Evolutionary conservation across 2,329 filamentous ascomycete genomes (phyloP).

Genomic region (Lecanoromycetidae sp.): DNA sequence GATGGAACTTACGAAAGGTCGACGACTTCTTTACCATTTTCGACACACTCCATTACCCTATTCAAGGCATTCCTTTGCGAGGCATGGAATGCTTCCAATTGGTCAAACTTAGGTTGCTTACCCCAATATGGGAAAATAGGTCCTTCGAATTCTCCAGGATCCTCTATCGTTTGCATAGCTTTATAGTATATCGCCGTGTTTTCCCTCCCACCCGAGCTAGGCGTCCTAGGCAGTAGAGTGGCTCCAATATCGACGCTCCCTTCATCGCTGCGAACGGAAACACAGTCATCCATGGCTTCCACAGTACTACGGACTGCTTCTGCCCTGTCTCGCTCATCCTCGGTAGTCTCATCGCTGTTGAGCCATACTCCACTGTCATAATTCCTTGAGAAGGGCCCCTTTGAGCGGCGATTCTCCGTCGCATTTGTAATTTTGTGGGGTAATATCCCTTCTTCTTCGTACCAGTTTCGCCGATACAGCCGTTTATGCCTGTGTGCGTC

Average conservation of each 20-base stretch:
- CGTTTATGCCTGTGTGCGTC: conserved; percentile 10
- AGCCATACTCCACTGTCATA: conserved; percentile 15
- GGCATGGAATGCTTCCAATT: not conserved
- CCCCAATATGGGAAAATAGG: conserved; percentile 14
- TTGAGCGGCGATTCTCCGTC: not conserved
- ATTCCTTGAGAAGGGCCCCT: conserved; percentile 6
- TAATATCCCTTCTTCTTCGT: not conserved
- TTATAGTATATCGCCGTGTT: not conserved
- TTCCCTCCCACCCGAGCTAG: not conserved
- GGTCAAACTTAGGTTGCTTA: conserved; percentile 4
- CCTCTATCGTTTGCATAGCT: not conserved
- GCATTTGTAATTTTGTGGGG: not conserved
- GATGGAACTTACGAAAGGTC: conserved; percentile 36
- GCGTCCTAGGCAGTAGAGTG: too few species aligned
- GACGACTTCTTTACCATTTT: conserved; percentile 33
- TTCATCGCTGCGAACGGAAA: not conserved
- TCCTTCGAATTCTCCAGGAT: conserved; percentile 9
- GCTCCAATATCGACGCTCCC: not conserved
- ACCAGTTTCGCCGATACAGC: conserved; percentile 13
- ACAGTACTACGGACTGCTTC: not conserved
- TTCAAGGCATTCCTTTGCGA: conserved; percentile 5
- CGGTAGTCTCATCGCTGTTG: conserved; percentile 8
- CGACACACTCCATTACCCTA: conserved; percentile 30
- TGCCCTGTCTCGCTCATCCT: not conserved
- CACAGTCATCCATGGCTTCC: not conserved